Evolutionary conservation across 805 yeast genomes (phyloP).

Genomic region (Pichia heedii): DNA sequence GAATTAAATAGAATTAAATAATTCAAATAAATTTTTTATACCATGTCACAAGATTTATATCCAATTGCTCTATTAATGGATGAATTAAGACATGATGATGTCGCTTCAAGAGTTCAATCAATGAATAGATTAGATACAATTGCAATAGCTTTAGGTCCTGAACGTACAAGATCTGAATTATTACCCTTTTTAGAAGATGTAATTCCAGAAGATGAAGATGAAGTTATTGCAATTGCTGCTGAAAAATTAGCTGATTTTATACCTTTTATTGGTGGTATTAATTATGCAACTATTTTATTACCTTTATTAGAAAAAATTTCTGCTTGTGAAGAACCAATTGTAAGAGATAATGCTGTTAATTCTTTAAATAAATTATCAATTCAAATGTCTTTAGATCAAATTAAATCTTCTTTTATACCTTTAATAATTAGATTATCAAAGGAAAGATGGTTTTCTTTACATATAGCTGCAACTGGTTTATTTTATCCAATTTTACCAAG

Average conservation of each 20-base stretch:
- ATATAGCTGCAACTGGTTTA: constrained; percentile 86
- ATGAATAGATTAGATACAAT: constrained; percentile 92
- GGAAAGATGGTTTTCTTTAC: constrained; percentile 91
- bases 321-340: constrained; percentile 92
- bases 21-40: too few species aligned
- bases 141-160: constrained; percentile 91
- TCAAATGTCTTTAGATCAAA: constrained; percentile 53
- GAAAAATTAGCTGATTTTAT: constrained; percentile 82
- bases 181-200: constrained; percentile 85
- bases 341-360: constrained; percentile 87
- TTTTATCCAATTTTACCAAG: constrained; percentile 60
- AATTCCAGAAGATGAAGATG: constrained; percentile 96
- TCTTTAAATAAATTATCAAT: constrained; percentile 66
- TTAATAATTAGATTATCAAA: constrained; percentile 69
- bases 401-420: constrained; percentile 60
- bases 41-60: constrained; percentile 44
- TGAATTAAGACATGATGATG: constrained; percentile 90
- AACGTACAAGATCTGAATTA: constrained; percentile 80
- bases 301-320: constrained; percentile 77
- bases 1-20: too few species aligned
- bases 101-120: constrained; percentile 85
- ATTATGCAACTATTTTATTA: constrained; percentile 48
- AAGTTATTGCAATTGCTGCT: constrained; percentile 88
- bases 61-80: constrained; percentile 96
- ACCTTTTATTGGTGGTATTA: constrained; percentile 80